Base-by-base conservation (phyloP, 352 stramenopile species). In the Pythium angustatum region DNA sequence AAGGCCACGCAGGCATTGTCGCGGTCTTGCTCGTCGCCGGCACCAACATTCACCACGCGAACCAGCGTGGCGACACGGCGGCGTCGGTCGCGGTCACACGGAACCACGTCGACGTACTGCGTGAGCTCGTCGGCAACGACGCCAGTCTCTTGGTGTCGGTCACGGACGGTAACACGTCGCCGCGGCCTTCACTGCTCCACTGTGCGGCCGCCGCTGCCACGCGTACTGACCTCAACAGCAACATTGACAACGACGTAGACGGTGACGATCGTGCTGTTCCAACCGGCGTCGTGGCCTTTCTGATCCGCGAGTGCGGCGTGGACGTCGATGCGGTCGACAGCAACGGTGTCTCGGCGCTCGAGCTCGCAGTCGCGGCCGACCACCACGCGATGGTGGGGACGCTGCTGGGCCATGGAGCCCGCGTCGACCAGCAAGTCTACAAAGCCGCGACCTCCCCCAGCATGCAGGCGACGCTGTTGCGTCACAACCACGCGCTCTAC, bases 401-500 rank as follows among this genome's bases (percentile, higher is more conserved):
- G 27, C 30, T 62, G 5, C 55, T 62, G 17, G 6, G 0, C 5
- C 55, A n/a, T 2, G 55, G 55, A 4, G 55, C 41, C 15, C 6
- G 6, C 28, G 43, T 62, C 17, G 43, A 52, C 22, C 26, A 45
- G 5, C 5, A 40, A 2, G 15, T 24, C 7, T 52, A 52, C 30
- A 14, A 33, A 5, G 30, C 55, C 7, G 55, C 55, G 0, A 26
- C 4, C 10, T 62, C 55, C 12, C 55, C 41, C 14, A 8, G 3
- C 5, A 53, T 49, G 22, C 55, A 49, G 10, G 55, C 55, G 3
- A 45, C 27, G 40, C 41, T 62, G 19, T 21, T 62, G 7, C 26
- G 31, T 15, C 55, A 62, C 41, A 62, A 62, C 43, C 33, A 62
- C 41, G 28, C 43, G 21, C 55, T 62, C 5, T 63, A 54, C 44